Conservation (phyloP, 441 rosid genomes). For the Sinapis alba region DNA sequence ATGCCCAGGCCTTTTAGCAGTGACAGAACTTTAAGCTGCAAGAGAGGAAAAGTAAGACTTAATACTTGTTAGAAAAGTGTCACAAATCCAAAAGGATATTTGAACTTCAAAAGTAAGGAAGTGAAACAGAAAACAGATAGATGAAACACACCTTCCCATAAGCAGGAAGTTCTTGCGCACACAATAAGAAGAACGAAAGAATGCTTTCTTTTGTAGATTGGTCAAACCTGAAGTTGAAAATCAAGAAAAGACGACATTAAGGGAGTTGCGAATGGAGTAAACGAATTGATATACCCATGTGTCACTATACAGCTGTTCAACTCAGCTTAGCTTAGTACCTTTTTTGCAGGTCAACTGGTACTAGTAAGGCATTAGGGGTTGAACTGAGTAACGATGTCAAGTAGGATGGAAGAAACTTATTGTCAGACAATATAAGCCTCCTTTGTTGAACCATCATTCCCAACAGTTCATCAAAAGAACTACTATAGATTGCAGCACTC, state of each 20-base stretch:
- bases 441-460: constrained; percentile 81
- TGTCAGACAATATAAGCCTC: constrained; percentile 79
- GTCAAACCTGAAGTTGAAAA: constrained; percentile 67
- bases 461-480: constrained; percentile 72
- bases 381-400: constrained; percentile 80
- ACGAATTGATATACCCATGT: not conserved
- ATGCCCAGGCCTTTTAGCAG: constrained; percentile 83
- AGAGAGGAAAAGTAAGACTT: constrained; percentile 6
- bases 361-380: constrained; percentile 54
- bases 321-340: constrained; percentile 65
- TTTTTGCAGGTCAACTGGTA: constrained; percentile 69
- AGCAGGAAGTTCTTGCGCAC: constrained; percentile 62
- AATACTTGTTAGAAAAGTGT: not conserved
- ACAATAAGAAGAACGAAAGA: constrained; percentile 59
- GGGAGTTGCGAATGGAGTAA: not conserved
- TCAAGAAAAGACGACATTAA: constrained; percentile 19
- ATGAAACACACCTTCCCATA: constrained; percentile 70
- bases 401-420: constrained; percentile 73
- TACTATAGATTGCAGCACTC: constrained; percentile 65
- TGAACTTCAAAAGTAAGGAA: constrained; percentile 37
- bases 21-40: constrained; percentile 79
- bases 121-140: constrained; percentile 15
- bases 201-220: constrained; percentile 70
- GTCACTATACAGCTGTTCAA: constrained; percentile 9
- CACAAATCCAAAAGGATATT: not conserved